Conservation (phyloP, 208 protist species). For the Tritrichomonas foetus region DNA sequence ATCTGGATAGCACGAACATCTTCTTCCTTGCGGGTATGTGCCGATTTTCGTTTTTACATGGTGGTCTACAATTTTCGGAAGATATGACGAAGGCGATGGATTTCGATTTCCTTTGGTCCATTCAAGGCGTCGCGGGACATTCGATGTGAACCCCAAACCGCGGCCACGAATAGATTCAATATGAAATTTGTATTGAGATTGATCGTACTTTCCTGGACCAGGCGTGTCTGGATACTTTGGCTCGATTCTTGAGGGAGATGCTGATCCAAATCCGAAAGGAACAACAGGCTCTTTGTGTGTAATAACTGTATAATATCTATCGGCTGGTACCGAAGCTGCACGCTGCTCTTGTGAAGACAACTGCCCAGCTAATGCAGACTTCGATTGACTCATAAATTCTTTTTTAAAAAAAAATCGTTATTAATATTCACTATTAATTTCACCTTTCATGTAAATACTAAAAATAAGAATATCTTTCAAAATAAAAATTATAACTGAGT, state of each 20-base stretch:
- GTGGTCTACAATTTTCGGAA: neutral
- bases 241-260: neutral
- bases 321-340: neutral
- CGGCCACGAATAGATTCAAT: neutral
- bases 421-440: too few relatives aligned
- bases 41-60: neutral
- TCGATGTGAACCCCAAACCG: slow-evolving; percentile 15
- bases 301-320: neutral
- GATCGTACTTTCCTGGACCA: slow-evolving; percentile 1
- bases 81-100: neutral
- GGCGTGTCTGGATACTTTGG: neutral
- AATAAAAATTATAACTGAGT: too few relatives aligned
- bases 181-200: neutral
- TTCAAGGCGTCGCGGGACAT: neutral
- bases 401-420: too few relatives aligned
- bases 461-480: too few relatives aligned
- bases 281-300: neutral
- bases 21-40: neutral
- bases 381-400: too few relatives aligned
- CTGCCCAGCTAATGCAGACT: too few relatives aligned
- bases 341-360: neutral
- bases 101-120: slow-evolving; percentile 2
- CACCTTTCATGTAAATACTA: too few relatives aligned
- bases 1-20: neutral
- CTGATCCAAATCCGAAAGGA: slow-evolving; percentile 31